These are phyloP conservation scores for Phytophthora ohioensis DNA, from an alignment of 352 stramenopile species.

Conservation along the genomic window DNA sequence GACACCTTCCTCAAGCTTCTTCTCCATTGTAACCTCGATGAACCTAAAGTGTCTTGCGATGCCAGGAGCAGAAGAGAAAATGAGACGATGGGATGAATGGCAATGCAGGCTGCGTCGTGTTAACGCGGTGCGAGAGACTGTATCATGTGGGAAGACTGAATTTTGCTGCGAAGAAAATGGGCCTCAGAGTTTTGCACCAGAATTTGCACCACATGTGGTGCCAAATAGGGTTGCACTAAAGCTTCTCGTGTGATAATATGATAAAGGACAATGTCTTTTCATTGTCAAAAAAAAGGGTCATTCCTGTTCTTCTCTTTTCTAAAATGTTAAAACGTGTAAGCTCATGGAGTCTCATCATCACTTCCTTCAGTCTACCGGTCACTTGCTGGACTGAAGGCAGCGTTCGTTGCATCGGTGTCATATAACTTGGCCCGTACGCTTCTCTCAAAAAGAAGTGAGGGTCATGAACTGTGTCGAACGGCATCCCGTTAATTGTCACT, in stretches of 20 bases:
- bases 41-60: not conserved
- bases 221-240: not conserved
- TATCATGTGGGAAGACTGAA: slow-evolving; percentile 9
- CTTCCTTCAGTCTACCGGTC: slow-evolving; percentile 3
- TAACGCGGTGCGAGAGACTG: slow-evolving; percentile 16
- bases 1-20: slow-evolving; percentile 21
- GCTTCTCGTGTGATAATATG: not conserved
- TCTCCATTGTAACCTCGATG: slow-evolving; percentile 6
- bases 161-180: not conserved
- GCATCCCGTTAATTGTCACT: slow-evolving; percentile 45
- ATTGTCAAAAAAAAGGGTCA: too few relatives aligned
- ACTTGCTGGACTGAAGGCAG: slow-evolving; percentile 2
- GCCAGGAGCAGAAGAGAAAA: slow-evolving; percentile 20
- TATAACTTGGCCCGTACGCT: slow-evolving; percentile 50
- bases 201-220: too few relatives aligned
- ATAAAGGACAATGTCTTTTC: not conserved
- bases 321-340: too few relatives aligned
- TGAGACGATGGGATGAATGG: slow-evolving; percentile 22
- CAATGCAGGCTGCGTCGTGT: slow-evolving; percentile 14
- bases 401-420: slow-evolving; percentile 33
- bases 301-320: too few relatives aligned
- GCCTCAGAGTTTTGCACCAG: too few relatives aligned
- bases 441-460: slow-evolving; percentile 41
- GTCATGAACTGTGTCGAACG: slow-evolving; percentile 48
- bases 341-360: slow-evolving; percentile 23